Conservation (phyloP, 176 grass and related monocot species). For the Carex kokanica region DNA sequence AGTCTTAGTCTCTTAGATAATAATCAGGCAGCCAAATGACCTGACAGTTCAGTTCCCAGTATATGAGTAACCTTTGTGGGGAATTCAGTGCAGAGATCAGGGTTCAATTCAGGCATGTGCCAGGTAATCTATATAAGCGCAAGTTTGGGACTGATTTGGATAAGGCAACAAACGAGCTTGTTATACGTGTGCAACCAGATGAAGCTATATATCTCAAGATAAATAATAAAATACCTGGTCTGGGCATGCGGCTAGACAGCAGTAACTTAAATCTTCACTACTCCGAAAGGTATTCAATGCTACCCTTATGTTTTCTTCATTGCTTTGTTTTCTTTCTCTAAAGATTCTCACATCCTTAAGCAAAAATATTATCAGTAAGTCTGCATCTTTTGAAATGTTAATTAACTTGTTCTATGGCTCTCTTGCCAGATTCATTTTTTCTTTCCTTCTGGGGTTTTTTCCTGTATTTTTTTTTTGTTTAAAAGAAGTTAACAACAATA, state of each 20-base stretch:
- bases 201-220: constrained; percentile 98
- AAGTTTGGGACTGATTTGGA: constrained; percentile 52
- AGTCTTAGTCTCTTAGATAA: no score
- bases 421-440: background rate
- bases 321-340: background rate
- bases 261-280: constrained; percentile 86
- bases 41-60: background rate
- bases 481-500: background rate
- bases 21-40: background rate
- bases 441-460: background rate
- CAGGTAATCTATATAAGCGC: constrained; percentile 74
- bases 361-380: background rate
- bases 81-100: constrained; percentile 78
- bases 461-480: background rate
- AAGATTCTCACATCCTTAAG: background rate
- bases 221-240: constrained; percentile 86
- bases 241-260: constrained; percentile 81
- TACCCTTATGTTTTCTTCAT: background rate
- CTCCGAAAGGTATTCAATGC: constrained; percentile 35
- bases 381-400: background rate
- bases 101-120: constrained; percentile 89
- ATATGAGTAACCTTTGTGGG: background rate
- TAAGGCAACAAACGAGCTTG: constrained; percentile 74
- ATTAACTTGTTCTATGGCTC: background rate
- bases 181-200: constrained; percentile 82